Evolutionary conservation across 768 basidiomycete genomes (phyloP).

Genomic region (Clathrus columnatus): DNA sequence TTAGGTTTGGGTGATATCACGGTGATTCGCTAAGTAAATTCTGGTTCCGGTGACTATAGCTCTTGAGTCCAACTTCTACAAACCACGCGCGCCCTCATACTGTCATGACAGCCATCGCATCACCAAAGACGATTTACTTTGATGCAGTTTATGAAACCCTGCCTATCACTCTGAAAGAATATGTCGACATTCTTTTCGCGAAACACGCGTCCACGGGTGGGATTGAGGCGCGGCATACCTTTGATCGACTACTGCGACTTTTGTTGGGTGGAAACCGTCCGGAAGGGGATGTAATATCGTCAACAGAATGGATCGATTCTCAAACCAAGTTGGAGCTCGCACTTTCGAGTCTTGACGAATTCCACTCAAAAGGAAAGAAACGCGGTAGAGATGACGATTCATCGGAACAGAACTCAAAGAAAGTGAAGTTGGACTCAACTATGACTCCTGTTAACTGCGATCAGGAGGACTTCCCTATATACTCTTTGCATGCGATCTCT

Average conservation of each 20-base stretch:
- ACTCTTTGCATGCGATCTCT: constrained; percentile 57
- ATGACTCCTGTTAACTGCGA: constrained; percentile 3
- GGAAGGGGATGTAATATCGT: constrained; percentile 8
- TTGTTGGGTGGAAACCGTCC: constrained; percentile 23
- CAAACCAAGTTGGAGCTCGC: constrained; percentile 20
- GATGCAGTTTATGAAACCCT: constrained; percentile 3
- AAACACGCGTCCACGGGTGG: constrained; percentile 1
- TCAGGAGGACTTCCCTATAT: constrained; percentile 37
- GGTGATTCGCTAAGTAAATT: no score
- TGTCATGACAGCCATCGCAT: background rate
- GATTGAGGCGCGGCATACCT: constrained; percentile 10
- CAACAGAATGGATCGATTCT: constrained; percentile 17
- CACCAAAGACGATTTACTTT: constrained; percentile 1
- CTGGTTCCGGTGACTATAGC: background rate
- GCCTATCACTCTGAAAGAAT: background rate
- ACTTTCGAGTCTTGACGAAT: constrained; percentile 13
- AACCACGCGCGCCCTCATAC: background rate
- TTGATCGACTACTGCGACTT: constrained; percentile 25
- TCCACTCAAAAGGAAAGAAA: constrained; percentile 15
- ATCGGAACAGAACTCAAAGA: constrained; percentile 16
- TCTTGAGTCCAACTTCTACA: background rate
- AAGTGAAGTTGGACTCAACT: background rate
- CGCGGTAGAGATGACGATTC: constrained; percentile 18
- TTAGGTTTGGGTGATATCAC: no score
- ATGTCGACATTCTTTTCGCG: constrained; percentile 1